Base-by-base conservation (phyloP, 1,284 basidiomycete genomes). In the Sporisorium iseilematis-ciliati region DNA sequence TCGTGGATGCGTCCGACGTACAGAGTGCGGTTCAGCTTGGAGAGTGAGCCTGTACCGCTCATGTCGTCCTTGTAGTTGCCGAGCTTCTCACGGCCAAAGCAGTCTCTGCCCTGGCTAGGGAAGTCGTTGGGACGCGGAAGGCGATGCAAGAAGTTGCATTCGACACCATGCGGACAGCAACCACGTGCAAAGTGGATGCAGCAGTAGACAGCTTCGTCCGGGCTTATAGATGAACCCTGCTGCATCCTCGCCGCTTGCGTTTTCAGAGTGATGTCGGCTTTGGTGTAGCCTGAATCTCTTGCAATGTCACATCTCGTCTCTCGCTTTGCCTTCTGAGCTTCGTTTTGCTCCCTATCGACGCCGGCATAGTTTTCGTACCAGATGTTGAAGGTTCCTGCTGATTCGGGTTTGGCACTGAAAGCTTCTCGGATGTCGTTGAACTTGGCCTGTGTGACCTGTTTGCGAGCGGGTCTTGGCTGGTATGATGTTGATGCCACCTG, bases 301-400 rank as follows among this genome's bases (percentile, higher is more conserved):
- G 92, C 91, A 85, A 99, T 91, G 83, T 92, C 90, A 86, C 95
- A 97, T 62, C 95, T 90, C 12, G 93, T 93, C 85, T 94, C 91
- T 1, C 93, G 92, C 86, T 97, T 95, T 53, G 90, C 91, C 90
- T 97, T 97, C 86, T 94, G 72, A 7, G 68, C 65, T 29, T 66
- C 61, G 16, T 70, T 71, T 38, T 79, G 75, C 26, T 71, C 95
- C 92, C 40, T 46, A 29, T 75, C 76, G 29, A 64, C 78, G 33
- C 85, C 77, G n/a, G 95, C 94, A 93, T 95, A 98, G 87, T 98
- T 98, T 87, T 98, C 97, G 87, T 98, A 98, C 96, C 96, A 98
- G 65, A 97, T 93, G 86, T 98, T 95, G 60, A 75, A 85, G 65
- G 59, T 79, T 57, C 77, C 75, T 42, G 81, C 82, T 14, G 76